Evolutionary conservation across 2,329 filamentous ascomycete genomes (phyloP).

Genomic region (Alternaria dauci): DNA sequence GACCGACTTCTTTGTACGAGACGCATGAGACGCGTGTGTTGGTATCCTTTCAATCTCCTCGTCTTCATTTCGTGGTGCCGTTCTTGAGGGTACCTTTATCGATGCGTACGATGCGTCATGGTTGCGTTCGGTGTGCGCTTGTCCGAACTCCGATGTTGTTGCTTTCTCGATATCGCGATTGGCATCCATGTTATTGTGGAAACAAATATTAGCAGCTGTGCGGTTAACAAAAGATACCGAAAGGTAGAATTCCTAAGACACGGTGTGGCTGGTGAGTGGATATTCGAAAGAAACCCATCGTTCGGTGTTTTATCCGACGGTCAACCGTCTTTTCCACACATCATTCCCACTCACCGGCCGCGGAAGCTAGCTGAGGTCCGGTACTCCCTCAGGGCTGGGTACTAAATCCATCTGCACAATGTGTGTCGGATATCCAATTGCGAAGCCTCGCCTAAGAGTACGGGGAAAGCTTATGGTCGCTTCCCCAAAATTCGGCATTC

Average conservation of each 20-base stretch:
- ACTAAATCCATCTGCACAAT: constrained; percentile 1
- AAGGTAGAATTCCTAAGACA: not conserved
- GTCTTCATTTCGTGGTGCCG: constrained; percentile 9
- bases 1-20: constrained; percentile 19
- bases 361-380: constrained; percentile 27
- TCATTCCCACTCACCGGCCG: constrained; percentile 26
- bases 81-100: constrained; percentile 11
- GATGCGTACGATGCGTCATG: constrained; percentile 10
- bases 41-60: constrained; percentile 15
- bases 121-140: constrained; percentile 3
- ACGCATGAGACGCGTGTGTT: constrained; percentile 15
- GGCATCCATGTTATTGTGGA: constrained; percentile 3
- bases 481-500: constrained; percentile 15
- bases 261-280: constrained; percentile 1
- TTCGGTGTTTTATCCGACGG: constrained; percentile 22
- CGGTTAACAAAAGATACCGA: not conserved
- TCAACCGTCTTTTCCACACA: constrained; percentile 4
- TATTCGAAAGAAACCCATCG: constrained; percentile 2
- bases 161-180: constrained; percentile 30
- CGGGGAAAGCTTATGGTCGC: constrained; percentile 1
- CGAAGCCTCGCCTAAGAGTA: constrained; percentile 1
- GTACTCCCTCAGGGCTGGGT: not conserved
- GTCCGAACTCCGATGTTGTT: constrained; percentile 1
- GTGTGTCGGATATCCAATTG: not conserved
- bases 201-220: no score